Base-by-base conservation (phyloP, 2,329 filamentous ascomycete species). In the Colletotrichum sp. region DNA sequence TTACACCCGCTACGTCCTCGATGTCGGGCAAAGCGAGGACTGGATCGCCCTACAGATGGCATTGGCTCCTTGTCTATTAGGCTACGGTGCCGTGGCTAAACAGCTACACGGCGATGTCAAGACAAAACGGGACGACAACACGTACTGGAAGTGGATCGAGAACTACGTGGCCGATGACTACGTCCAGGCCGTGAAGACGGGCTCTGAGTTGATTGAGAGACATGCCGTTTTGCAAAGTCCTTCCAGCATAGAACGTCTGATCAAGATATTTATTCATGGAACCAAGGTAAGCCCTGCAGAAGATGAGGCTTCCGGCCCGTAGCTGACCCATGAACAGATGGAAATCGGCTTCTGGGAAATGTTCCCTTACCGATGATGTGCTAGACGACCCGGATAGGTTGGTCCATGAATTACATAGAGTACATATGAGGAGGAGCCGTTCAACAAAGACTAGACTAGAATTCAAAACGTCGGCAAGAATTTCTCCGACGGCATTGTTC, bases 131-230 rank as follows among this genome's bases (percentile, higher is more conserved):
- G 88, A 94, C 15, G 91, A 88, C 0, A 98, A 96, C 82, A 88
- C 86, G 21, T 99, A 98, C 86, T 97, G 94, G 94, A 90, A 92
- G 62, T 99, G 96, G 96, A 95, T 99, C 79, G 89, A 96, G 82
- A 98, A 95, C 81, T 99, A 98, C 82, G 91, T 94, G 18, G 94
- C 93, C 3, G 93, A 95, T 1, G 95, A 97, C 82, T 98, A 98
- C 79, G 86, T 88, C 1, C 88, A 92, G 77, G 95, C 95, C 8
- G 94, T 98, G 70, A 88, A 88, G 78, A 88, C 92, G 5, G 95
- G 95, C 26, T 92, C 90, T 71, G 94, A 91, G 77, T 85, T 98
- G 34, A 88, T 98, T 10, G 96, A 98, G 84, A 90, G 91, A 79
- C 90, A 96, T 81, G 93, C 94, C 18, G 86, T 90, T n/a, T 86